A percentile compares a stretch with the other conserved stretches of the same genome.
phyloP scores from a whole-genome alignment of 2,329 filamentous ascomycete species.

The Penicillium oxalicum region DNA sequence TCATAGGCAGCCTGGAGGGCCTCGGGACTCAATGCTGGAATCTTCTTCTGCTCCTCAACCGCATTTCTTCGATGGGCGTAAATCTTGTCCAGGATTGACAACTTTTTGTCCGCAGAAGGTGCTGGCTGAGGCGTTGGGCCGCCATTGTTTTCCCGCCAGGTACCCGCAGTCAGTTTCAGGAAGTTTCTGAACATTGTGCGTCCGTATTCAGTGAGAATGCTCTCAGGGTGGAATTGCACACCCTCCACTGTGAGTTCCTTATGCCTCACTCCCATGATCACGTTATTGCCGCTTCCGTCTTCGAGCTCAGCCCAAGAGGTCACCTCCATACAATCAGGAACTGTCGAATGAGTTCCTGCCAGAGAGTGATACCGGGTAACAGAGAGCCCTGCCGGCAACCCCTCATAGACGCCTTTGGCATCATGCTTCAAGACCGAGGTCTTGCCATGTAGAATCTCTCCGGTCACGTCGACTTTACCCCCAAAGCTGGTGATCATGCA shows the following conservation, averaged over 20 bases:
- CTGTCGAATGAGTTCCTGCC: conserved; percentile 79
- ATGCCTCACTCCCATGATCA: conserved; percentile 96
- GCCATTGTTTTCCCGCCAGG: conserved; percentile 73
- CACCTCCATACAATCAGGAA: conserved; percentile 80
- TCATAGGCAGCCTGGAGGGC: conserved; percentile 85
- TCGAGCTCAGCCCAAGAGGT: conserved; percentile 78
- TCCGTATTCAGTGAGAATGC: conserved; percentile 85
- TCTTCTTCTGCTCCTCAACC: conserved; percentile 72
- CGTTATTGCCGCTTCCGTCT: conserved; percentile 66
- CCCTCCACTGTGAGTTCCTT: conserved; percentile 88
- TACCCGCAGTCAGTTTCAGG: conserved; percentile 77
- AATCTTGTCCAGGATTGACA: conserved; percentile 85
- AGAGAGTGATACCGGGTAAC: conserved; percentile 96
- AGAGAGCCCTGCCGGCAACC: conserved; percentile 71
- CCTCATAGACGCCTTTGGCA: conserved; percentile 80
- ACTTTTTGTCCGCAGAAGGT: conserved; percentile 52
- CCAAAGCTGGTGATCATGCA: conserved; percentile 95
- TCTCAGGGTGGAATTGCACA: conserved; percentile 97
- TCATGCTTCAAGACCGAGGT: conserved; percentile 89
- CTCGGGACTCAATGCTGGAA: conserved; percentile 74
- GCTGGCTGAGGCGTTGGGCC: conserved; percentile 16
- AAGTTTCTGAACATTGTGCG: conserved; percentile 91
- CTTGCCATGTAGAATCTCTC: conserved; percentile 95
- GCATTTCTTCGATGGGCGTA: conserved; percentile 72
- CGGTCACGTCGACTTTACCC: conserved; percentile 83